These are phyloP conservation scores for Buxus sempervirens DNA, from an alignment of 164 flowering plant genomes.

Conservation along the genomic window DNA sequence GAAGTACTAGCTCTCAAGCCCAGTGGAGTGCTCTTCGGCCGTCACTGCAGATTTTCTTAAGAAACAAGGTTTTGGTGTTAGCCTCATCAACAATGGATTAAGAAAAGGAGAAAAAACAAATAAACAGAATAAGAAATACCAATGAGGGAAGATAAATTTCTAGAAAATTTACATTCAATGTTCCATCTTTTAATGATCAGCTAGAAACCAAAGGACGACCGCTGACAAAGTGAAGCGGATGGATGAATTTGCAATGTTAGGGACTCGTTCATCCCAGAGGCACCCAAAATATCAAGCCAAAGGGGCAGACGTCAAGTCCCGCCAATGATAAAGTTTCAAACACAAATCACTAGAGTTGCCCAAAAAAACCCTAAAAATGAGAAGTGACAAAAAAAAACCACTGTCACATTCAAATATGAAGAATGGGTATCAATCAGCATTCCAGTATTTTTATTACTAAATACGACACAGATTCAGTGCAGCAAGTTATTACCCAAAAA, in stretches of 20 bases:
- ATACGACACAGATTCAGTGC: too few relatives aligned
- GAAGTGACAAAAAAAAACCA: too few relatives aligned
- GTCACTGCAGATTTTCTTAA: neutral
- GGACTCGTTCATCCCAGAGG: neutral
- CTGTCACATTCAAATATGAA: too few relatives aligned
- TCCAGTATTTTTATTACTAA: too few relatives aligned
- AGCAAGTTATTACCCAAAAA: too few relatives aligned
- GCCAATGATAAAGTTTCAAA: too few relatives aligned
- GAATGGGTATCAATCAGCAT: too few relatives aligned
- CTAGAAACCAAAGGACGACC: neutral
- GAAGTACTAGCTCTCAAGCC: constrained; percentile 62
- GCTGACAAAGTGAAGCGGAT: neutral
- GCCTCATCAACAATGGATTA: neutral
- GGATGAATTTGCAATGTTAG: neutral
- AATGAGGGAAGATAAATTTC: neutral
- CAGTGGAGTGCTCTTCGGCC: constrained; percentile 24
- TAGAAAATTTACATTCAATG: neutral
- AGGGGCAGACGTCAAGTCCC: neutral
- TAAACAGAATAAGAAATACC: neutral
- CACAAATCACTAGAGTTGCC: too few relatives aligned
- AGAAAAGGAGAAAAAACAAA: too few relatives aligned
- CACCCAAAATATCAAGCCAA: neutral
- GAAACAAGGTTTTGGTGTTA: neutral
- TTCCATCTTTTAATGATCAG: neutral
- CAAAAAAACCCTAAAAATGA: too few relatives aligned